Evolutionary conservation across 345 rosid genomes (phyloP).

Genomic region (Linum trigynum): DNA sequence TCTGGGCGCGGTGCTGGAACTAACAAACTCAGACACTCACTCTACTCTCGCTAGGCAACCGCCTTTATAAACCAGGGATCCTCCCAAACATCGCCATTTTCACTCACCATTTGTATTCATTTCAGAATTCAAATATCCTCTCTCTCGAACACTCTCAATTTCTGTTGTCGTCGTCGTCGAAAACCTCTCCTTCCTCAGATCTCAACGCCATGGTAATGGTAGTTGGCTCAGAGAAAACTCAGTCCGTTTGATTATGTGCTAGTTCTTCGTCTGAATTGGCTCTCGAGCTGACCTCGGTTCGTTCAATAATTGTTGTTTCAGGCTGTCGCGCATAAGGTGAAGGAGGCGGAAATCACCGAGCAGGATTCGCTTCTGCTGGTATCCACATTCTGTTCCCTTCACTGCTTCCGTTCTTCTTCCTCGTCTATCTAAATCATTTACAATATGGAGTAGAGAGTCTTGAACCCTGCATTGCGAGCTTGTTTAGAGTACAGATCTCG

Average conservation of each 20-base stretch:
- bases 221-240: neutral
- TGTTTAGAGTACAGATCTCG: neutral
- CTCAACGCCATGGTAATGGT: neutral
- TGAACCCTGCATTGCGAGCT: neutral
- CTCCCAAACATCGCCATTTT: neutral
- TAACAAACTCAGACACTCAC: neutral
- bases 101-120: neutral
- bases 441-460: too few species aligned
- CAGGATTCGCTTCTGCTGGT: constrained; percentile 99
- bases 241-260: too few species aligned
- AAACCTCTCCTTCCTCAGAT: neutral
- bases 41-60: neutral
- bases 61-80: neutral
- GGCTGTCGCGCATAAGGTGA: constrained; percentile 78
- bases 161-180: neutral
- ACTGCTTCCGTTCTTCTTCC: neutral
- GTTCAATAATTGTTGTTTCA: constrained; percentile 16
- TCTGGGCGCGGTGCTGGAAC: neutral
- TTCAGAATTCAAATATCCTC: neutral
- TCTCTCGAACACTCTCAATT: neutral
- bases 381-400: constrained; percentile 4
- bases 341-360: constrained; percentile 90
- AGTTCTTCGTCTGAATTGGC: neutral
- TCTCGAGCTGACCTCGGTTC: neutral
- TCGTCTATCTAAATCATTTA: neutral